These are phyloP conservation scores for Prunus padus DNA, from an alignment of 306 rosid species.

Conservation along the genomic window DNA sequence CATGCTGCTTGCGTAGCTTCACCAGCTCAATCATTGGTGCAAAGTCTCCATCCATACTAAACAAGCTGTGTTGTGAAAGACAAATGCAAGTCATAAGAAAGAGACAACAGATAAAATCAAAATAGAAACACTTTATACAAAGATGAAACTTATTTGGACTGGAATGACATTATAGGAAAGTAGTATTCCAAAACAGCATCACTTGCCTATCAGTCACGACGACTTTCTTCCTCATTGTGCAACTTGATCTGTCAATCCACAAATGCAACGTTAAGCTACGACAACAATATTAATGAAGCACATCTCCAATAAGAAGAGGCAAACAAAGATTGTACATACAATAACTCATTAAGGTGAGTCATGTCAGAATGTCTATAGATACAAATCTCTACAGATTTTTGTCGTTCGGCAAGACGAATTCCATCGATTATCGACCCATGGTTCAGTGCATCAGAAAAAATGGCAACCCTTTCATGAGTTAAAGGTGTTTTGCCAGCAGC, in stretches of 20 bases:
- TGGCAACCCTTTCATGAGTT: slow-evolving; percentile 65
- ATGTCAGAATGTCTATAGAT: slow-evolving; percentile 89
- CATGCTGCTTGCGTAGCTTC: slow-evolving; percentile 66
- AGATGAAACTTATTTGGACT: background rate
- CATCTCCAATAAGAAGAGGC: too few relatives aligned
- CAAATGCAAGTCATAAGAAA: slow-evolving; percentile 11
- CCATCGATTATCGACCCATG: slow-evolving; percentile 97
- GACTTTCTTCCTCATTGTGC: slow-evolving; percentile 68
- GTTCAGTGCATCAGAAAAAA: slow-evolving; percentile 84
- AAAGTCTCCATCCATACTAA: slow-evolving; percentile 99
- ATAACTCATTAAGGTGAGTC: slow-evolving; percentile 69
- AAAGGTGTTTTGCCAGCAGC: slow-evolving; percentile 49
- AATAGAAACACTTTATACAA: background rate
- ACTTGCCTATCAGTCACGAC: slow-evolving; percentile 90
- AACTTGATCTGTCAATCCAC: slow-evolving; percentile 58
- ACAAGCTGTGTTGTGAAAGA: slow-evolving; percentile 56
- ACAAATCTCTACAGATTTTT: slow-evolving; percentile 59
- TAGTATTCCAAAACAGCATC: background rate
- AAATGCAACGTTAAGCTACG: background rate
- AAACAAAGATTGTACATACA: slow-evolving; percentile 54
- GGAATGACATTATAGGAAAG: too few relatives aligned
- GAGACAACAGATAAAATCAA: background rate
- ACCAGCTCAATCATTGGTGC: slow-evolving; percentile 83
- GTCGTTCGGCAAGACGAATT: slow-evolving; percentile 78
- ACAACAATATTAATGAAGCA: background rate